Base-by-base conservation (phyloP, 2,329 filamentous ascomycete genomes). In the Cladophialophora chaetospira region DNA sequence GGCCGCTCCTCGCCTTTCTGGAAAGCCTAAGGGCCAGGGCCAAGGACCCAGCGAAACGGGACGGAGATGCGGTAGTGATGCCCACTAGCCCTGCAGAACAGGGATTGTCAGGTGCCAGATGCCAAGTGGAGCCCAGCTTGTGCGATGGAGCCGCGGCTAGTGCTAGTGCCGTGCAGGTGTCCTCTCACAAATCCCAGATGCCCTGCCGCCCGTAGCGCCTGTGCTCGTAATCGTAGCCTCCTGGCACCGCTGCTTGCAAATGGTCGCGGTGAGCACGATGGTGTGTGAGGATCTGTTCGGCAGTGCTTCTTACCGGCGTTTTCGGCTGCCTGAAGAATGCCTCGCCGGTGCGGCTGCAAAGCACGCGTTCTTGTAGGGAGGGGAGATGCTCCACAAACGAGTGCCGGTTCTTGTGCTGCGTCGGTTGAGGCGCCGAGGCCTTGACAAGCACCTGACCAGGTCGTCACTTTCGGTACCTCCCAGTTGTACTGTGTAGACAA, bases 71-170 rank as follows among this genome's bases (percentile, higher is more conserved):
- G 54, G 58, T 57, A 57, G 50, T 50, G 53, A 42, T 23, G 49
- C 33, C 38, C 26, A 52, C 40, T 53, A 45, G 29, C 42, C 28
- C 46, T 55, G 52, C 51, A 57, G 42, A 43, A 33, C 58, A 57
- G 46, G 58, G 54, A 54, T 57, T 54, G 48, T 54, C 54, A 57
- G 58, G 49, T 57, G 54, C 58, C 53, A 53, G 55, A 47, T 53
- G 53, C 52, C 52, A 59, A 52, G 48, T 51, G 54, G 48, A 38
- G 21, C 36, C 29, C 40, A 43, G 38, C 17, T 28, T 51, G n/a
- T 23, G 19, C 42, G n/a, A 38, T 51, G 48, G 48, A 51, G 48
- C 48, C 48, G 42, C 35, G 48, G 48, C 48, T 51, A 51, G 48
- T 51, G 42, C 42, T 44, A 44, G 42, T 23, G n/a, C n/a, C n/a